These are phyloP conservation scores for Cryptosporidium meleagridis DNA, from an alignment of 169 alveolate genomes.

Conservation along the genomic window DNA sequence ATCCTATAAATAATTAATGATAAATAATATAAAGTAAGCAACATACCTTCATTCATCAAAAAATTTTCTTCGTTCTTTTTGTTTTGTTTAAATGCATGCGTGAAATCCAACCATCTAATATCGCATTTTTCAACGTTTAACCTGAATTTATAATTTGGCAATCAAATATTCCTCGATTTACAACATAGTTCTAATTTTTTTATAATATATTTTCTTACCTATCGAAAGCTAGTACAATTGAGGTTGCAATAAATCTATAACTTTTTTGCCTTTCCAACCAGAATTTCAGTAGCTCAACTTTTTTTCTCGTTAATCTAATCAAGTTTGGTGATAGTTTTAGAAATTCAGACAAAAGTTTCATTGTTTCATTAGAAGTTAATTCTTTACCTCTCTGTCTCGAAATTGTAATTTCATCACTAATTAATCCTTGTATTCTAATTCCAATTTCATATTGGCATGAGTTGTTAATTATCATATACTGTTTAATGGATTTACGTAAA, in stretches of 20 bases:
- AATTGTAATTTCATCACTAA: not conserved
- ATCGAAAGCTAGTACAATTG: conserved; percentile 39
- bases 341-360: conserved; percentile 24
- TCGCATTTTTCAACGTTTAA: conserved; percentile 42
- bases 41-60: conserved; percentile 23
- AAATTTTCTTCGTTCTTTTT: not conserved
- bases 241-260: conserved; percentile 55
- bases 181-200: not conserved
- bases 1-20: not conserved
- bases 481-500: conserved; percentile 28
- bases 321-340: conserved; percentile 6
- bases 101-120: conserved; percentile 58
- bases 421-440: conserved; percentile 59
- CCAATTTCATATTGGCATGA: conserved; percentile 36
- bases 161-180: not conserved
- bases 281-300: not conserved
- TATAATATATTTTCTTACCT: conserved; percentile 40
- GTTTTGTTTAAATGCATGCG: conserved; percentile 38
- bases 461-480: not conserved
- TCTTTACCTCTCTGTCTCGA: conserved; percentile 43
- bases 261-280: conserved; percentile 42
- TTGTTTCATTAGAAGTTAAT: conserved; percentile 22
- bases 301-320: conserved; percentile 9
- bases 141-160: not conserved
- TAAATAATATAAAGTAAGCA: not conserved